Base-by-base conservation (phyloP, 2,329 filamentous ascomycete species). In the Colletotrichum tabaci region DNA sequence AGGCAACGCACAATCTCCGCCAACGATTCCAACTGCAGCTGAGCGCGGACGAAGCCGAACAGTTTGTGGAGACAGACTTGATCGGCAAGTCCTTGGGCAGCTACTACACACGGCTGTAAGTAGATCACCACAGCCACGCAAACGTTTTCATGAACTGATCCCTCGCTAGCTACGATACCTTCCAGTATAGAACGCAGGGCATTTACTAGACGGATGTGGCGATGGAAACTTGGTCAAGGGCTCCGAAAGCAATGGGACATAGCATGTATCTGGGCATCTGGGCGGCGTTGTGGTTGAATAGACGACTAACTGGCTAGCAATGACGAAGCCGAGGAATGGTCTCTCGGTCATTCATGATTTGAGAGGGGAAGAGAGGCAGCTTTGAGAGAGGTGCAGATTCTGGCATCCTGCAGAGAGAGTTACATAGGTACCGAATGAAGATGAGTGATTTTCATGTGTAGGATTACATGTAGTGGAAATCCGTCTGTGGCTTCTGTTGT, bases 161-260 rank as follows among this genome's bases (percentile, higher is more conserved):
- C 8, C 50, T 61, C 46, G 16, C 3, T 52, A 94, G 92, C 82
- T 94, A 95, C 78, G 93, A 95, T 82, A 94, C 93, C 73, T 96
- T 95, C 84, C 93, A 96, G 84, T 96, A 96, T 83, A 90, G 94
- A 78, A 95, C 94, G 46, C 93, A 96, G 82, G 94, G 93, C 76
- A 96, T 96, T 82, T 96, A 96, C 82, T 96, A 88, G 76, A 73
- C 65, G 68, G 72, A n/a, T 46, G 67, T 53, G 23, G 47, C 46
- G 62, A 61, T 16, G 52, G 46, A 44, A 40, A 16, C 56, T 62
- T 61, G 60, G 50, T 58, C 61, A 66, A 44, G 49, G 16, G 52
- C 61, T 65, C 61, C 35, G 60, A 52, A 56, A 71, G 56, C 70
- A 66, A 66, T 61, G 67, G 49, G 70, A 66, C 42, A 57, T 66